Evolutionary conservation across 2,329 filamentous ascomycete species (phyloP).

Genomic region (Chalara sp.): DNA sequence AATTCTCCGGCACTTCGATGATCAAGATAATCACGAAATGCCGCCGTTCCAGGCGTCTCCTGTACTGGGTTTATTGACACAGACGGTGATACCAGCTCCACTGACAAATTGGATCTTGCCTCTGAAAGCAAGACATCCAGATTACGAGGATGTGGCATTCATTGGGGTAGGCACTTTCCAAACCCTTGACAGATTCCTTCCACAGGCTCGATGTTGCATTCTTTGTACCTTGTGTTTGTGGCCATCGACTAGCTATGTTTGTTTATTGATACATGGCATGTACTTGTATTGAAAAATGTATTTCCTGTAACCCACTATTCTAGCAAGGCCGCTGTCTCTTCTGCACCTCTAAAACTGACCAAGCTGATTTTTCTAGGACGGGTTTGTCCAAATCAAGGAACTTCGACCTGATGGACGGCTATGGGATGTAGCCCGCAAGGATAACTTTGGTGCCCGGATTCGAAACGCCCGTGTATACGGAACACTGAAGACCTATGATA

Average conservation of each 20-base stretch:
- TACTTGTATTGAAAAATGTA: too few species aligned
- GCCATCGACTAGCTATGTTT: too few species aligned
- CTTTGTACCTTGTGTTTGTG: too few species aligned
- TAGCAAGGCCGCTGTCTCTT: too few species aligned
- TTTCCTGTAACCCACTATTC: too few species aligned
- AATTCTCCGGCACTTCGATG: constrained; percentile 31
- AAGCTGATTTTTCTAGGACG: constrained; percentile 46
- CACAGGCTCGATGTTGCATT: too few species aligned
- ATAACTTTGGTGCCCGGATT: constrained; percentile 73
- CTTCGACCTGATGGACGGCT: constrained; percentile 63
- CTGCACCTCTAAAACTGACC: too few species aligned
- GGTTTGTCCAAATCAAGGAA: constrained; percentile 75
- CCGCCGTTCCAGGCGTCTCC: constrained; percentile 35
- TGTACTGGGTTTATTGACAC: constrained; percentile 66
- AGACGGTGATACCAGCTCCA: constrained; percentile 71
- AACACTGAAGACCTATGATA: constrained; percentile 31
- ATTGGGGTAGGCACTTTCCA: constrained; percentile 56
- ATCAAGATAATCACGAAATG: constrained; percentile 26
- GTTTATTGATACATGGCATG: too few species aligned
- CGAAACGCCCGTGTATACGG: constrained; percentile 74
- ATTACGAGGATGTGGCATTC: constrained; percentile 77
- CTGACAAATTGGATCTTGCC: constrained; percentile 71
- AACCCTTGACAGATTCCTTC: too few species aligned
- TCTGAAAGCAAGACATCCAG: constrained; percentile 63
- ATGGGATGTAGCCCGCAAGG: constrained; percentile 68